Evolutionary conservation across 1,284 basidiomycete genomes (phyloP), one percentile per base, ranked within the genome.

Genomic region (Sporisorium scitamineum): DNA sequence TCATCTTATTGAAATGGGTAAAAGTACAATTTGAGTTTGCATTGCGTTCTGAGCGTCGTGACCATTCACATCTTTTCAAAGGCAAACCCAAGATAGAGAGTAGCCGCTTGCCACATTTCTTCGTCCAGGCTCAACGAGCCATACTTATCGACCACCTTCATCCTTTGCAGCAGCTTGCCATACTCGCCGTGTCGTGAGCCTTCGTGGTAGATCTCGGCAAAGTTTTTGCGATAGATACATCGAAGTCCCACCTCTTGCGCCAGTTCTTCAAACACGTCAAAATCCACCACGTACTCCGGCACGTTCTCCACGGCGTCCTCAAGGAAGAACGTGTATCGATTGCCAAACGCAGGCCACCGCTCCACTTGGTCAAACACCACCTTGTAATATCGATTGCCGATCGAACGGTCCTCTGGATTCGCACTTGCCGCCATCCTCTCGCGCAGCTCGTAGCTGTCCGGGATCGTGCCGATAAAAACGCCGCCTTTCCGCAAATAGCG

Each of bases 211-310:
- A 85, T 72, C 51, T 84, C 66, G 26, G 76, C 79, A 54, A 99
- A 99, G 73, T 94, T 91, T 83, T 92, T 90, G 82, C 91, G 92
- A 87, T 95, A 98, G 4, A 91, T 82, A 8, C 90, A 89, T 53
- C 90, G 85, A 20, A 99, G 88, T 18, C 90, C 89, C 82, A 94
- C 95, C 82, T 97, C 92, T 2, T 88, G 87, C 3, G 96, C 96
- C 80, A 98, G 87, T 70, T 90, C 87, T 50, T 92, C 91, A 84
- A 99, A 98, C 78, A 92, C 91, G 37, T 94, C 91, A 95, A 96
- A 99, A 61, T 91, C 89, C 10, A 99, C 96, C 53, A 99, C 89
- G 81, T 96, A 99, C 85, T 99, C 97, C 2, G 95, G 95, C 31
- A 98, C 95, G 45, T 83, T 76, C 81, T 98, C 92, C 5, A 99